A percentile compares a stretch with the other conserved stretches of the same genome.
phyloP scores from a whole-genome alignment of 129 eudicot species.

The Centaurea solstitialis region DNA sequence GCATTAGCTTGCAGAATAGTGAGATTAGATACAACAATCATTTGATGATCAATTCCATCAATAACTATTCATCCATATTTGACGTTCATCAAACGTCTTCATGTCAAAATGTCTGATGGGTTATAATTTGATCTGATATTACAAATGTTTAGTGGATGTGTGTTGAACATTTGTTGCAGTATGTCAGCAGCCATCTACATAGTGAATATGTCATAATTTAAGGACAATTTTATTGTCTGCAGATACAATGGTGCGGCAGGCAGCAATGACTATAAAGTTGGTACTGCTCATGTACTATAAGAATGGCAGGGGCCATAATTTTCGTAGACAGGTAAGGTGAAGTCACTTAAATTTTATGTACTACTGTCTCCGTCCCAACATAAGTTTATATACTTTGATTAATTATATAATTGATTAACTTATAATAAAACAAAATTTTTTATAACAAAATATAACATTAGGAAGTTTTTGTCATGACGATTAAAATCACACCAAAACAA shows the following conservation, averaged over 20 bases:
- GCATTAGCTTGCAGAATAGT: not conserved
- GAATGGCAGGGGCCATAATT: slow-evolving; percentile 79
- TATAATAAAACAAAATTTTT: no score
- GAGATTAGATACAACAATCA: not conserved
- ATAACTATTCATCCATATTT: not conserved
- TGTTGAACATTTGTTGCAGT: not conserved
- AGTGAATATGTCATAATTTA: not conserved
- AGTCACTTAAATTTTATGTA: not conserved
- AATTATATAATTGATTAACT: no score
- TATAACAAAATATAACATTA: no score
- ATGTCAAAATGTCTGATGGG: not conserved
- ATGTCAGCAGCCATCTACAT: not conserved
- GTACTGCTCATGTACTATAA: slow-evolving; percentile 65
- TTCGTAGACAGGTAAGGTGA: slow-evolving; percentile 74
- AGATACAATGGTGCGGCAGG: slow-evolving; percentile 85
- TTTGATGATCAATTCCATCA: not conserved
- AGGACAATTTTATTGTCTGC: slow-evolving; percentile 19
- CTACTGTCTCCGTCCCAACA: not conserved
- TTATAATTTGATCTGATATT: not conserved
- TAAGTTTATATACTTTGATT: not conserved
- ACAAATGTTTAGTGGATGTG: not conserved
- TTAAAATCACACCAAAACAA: no score
- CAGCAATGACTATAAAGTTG: slow-evolving; percentile 71
- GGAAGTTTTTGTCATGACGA: no score
- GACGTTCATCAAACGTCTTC: not conserved